A percentile compares a stretch with the other conserved stretches of the same genome.
phyloP scores from a whole-genome alignment of 305 asterid genomes.

The Fraxinus floribunda region DNA sequence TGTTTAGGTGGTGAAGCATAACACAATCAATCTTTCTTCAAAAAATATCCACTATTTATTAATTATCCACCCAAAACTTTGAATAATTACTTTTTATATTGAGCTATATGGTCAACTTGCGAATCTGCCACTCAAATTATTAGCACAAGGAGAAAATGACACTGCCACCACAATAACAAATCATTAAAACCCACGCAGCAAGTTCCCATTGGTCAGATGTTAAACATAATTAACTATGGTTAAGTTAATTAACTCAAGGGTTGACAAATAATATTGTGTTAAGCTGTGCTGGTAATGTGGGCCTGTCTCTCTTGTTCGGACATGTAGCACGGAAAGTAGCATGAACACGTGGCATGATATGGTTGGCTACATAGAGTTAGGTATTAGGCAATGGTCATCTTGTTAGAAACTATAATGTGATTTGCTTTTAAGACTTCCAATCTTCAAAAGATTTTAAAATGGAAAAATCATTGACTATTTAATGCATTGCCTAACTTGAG shows the following conservation, averaged over 20 bases:
- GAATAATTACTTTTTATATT: neutral
- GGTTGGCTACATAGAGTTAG: slow-evolving; percentile 17
- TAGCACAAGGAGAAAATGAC: slow-evolving; percentile 25
- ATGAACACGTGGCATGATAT: slow-evolving; percentile 24
- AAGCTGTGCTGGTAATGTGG: slow-evolving; percentile 31
- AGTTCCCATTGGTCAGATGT: slow-evolving; percentile 6
- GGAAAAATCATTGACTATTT: slow-evolving; percentile 32
- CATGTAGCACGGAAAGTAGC: slow-evolving; percentile 49
- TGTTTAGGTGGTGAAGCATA: no score
- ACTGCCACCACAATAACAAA: slow-evolving; percentile 35
- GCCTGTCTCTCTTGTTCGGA: slow-evolving; percentile 55
- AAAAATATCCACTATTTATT: neutral
- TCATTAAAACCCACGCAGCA: slow-evolving; percentile 1
- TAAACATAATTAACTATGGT: slow-evolving; percentile 26
- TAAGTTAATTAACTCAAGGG: slow-evolving; percentile 47
- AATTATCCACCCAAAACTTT: neutral
- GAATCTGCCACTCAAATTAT: slow-evolving; percentile 29
- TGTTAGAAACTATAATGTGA: slow-evolving; percentile 25
- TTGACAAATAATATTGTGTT: slow-evolving; percentile 40
- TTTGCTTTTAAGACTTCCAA: slow-evolving; percentile 35
- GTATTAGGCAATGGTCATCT: slow-evolving; percentile 44
- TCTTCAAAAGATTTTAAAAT: slow-evolving; percentile 22
- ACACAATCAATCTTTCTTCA: neutral
- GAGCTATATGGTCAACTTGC: slow-evolving; percentile 28
- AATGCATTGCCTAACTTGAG: slow-evolving; percentile 40